Evolutionary conservation across 805 yeast genomes (phyloP).

Genomic region (Yamadazyma sp.): DNA sequence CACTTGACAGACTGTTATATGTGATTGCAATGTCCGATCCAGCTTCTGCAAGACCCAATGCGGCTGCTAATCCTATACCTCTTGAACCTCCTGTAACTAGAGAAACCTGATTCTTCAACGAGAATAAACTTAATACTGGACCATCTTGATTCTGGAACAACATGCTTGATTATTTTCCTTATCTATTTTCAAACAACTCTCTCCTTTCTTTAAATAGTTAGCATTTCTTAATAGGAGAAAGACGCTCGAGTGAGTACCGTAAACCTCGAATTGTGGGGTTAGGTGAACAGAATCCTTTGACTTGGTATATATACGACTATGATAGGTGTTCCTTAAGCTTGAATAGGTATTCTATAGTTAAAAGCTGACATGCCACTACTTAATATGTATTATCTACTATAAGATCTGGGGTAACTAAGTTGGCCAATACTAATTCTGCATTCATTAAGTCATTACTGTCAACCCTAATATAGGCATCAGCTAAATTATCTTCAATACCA

Average conservation of each 20-base stretch:
- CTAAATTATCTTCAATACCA: conserved; percentile 46
- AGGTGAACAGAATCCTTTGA: no score
- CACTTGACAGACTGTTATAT: conserved; percentile 15
- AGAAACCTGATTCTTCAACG: conserved; percentile 35
- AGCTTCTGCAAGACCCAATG: conserved; percentile 38
- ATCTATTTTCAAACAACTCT: no score
- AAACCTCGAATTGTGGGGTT: no score
- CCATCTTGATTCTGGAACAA: conserved; percentile 13
- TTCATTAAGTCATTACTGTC: conserved; percentile 61
- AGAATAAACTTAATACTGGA: conserved; percentile 35
- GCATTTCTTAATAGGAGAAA: no score
- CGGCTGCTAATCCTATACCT: conserved; percentile 46
- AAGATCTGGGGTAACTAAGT: conserved; percentile 10
- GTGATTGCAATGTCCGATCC: conserved; percentile 42
- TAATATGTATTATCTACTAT: no score
- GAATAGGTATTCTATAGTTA: no score
- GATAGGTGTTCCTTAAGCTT: no score
- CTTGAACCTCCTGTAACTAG: conserved; percentile 45
- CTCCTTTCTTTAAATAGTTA: no score
- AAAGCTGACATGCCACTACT: no score
- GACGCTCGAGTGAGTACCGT: neutral
- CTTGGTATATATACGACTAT: no score
- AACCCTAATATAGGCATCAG: conserved; percentile 52
- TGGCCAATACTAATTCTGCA: conserved; percentile 41
- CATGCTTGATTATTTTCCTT: conserved; percentile 11